phyloP scores from a whole-genome alignment of 805 yeast species.

The Candida germanica region DNA sequence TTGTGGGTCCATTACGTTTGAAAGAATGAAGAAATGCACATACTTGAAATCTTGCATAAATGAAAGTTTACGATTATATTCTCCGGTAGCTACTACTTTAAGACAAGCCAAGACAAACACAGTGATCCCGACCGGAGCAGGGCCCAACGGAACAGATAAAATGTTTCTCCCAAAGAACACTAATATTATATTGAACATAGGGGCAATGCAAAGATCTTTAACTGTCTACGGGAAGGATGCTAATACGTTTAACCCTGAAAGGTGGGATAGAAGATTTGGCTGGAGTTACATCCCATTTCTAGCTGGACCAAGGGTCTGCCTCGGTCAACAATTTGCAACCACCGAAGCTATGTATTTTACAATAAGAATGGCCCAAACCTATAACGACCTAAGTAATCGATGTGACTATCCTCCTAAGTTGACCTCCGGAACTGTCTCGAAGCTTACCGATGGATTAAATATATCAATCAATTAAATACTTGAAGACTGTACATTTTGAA shows the following conservation, averaged over 20 bases:
- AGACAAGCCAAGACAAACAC: conserved; percentile 23
- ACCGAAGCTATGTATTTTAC: conserved; percentile 48
- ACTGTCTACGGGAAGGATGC: conserved; percentile 46
- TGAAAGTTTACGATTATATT: conserved; percentile 31
- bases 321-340: conserved; percentile 58
- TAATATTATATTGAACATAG: conserved; percentile 37
- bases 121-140: conserved; percentile 31
- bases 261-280: conserved; percentile 43
- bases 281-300: conserved; percentile 54
- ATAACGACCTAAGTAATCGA: conserved; percentile 15
- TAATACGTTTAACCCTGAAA: conserved; percentile 44
- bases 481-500: too few relatives aligned
- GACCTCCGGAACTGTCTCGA: conserved; percentile 23
- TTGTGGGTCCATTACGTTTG: conserved; percentile 24
- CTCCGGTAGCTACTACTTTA: conserved; percentile 33
- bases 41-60: conserved; percentile 29
- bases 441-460: conserved; percentile 18
- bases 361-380: conserved; percentile 31
- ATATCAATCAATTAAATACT: neutral
- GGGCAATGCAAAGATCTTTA: conserved; percentile 40
- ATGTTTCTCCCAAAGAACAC: conserved; percentile 42
- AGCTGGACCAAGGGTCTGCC: conserved; percentile 55
- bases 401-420: conserved; percentile 29
- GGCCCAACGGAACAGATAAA: conserved; percentile 22
- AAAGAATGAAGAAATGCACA: conserved; percentile 28